Evolutionary conservation across 2,329 filamentous ascomycete species (phyloP), one percentile per base, ranked within the genome.

Genomic region (Aureobasidium sp.): DNA sequence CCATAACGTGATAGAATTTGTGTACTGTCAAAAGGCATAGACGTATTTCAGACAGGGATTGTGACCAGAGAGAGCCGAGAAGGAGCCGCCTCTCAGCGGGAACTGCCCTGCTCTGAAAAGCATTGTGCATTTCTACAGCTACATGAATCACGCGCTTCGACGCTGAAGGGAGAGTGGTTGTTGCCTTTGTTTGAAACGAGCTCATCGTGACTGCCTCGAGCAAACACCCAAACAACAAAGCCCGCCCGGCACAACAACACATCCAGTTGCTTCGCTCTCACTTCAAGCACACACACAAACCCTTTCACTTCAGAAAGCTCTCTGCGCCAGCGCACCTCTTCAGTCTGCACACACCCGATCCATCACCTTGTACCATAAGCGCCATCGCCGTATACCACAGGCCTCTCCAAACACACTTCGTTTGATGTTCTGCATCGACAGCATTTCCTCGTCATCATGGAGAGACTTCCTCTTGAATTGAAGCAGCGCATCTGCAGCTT

Each of bases 401-500:
- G 20, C 10, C 10, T 9, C 26, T 9, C 26, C 48, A 46, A 13
- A 2, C 24, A 15, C 12, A 46, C 44, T n/a, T 3, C 44, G 8
- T 4, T 17, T 17, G 12, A 34, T 24, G 6, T 3, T 39, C 29
- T 17, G 15, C n/a, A n/a, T 26, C 12, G 8, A 15, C n/a, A 15
- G 2, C 20, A 15, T 17, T 20, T 7, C 20, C 20, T 10, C 13
- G n/a, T 2, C 34, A 59, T 59, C 34, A 59, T 59, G 56, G 56
- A 60, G 1, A 51, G 15, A 29, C 34, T 50, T 3, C 56, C 60
- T 5, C 34, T 48, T 1, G 50, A 62, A 26, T 15, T 62, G 27
- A 55, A 55, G 50, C 29, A 62, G 39, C 41, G 20, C 17, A 43
- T 62, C 51, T 62, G 60, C n/a, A 56, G 60, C 34, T 48, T 53